Base-by-base conservation (phyloP, 305 asterid genomes). In the Fraxinus latifolia region DNA sequence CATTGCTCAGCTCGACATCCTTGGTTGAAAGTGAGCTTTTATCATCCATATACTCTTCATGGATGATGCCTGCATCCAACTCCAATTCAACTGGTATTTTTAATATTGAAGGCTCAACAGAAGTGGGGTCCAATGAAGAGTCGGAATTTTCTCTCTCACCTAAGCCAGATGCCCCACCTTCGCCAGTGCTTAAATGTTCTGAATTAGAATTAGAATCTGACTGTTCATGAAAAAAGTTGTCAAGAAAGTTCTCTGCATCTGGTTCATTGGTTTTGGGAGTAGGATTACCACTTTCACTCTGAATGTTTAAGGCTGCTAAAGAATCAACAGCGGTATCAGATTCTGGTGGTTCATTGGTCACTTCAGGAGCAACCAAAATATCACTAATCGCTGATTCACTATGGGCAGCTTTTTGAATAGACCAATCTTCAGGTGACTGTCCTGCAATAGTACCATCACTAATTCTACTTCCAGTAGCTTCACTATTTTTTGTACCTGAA, bases 321-420 rank as follows among this genome's bases (percentile, higher is more conserved):
- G 90, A 86, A 75, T 77, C 89, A 86, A 77, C 83, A 82, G 78
- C 44, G 80, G 33, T 79, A 83, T 90, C 88, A 83, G 87, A 76
- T 9, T 83, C 78, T 62, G 89, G 87, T 76, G 87, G 81, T 85
- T 82, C 65, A 65, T 85, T 88, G 55, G 78, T 72, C 83, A 85
- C 88, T 84, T 87, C 90, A 81, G 90, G 77, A 84, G 88, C 91
- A 86, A 77, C 88, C 78, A 80, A 80, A 68, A 44, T 83, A 79
- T 81, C 87, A 83, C 79, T 86, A 78, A 77, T 32, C 83, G 85
- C 87, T 67, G 90, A 79, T 79, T 84, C 91, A 31, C 83, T 82
- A 79, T 80, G 84, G 72, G 78, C 81, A 82, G 82, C 89, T 82
- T 79, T 37, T 42, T 82, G 84, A 79, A 32, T 72, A 36, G 78